Base-by-base conservation (phyloP, 1,284 basidiomycete genomes). In the Gymnopus androsaceus region DNA sequence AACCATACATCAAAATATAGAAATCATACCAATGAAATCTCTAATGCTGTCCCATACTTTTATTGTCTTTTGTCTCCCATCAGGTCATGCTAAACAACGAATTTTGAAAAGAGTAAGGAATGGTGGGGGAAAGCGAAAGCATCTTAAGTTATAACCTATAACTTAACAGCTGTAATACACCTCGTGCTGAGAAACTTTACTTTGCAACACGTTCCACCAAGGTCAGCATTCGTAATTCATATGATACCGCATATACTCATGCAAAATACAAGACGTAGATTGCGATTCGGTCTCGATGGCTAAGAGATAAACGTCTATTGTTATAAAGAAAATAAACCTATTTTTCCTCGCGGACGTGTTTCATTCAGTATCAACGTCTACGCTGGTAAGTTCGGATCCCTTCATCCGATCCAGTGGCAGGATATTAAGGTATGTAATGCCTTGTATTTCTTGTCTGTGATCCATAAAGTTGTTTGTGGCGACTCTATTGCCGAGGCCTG, bases 41-140 rank as follows among this genome's bases (percentile, higher is more conserved):
- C 38, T 12, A 41, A 19, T 23, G 8, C 11, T 17, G 38, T 17
- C 17, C 15, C n/a, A n/a, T n/a, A 21, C 25, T 25, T 51, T 31
- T 52, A 52, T 52, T 52, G 51, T 52, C 40, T 52, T 52, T 52
- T 52, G 37, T 50, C 27, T 50, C 33, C 15, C 36, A 33, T 8
- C 47, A 37, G 33, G 19, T 28, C 47, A 48, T 25, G 17, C 8
- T 23, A 5, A 12, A 27, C 15, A 17, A 2, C 41, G 15, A 15
- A 30, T 31, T 19, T 17, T 19, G 31, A 27, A 46, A n/a, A 44
- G 14, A 12, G 12, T 7, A 11, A 27, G 41, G 14, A 21, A 44
- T 21, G 19, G 14, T 11, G 40, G 40, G 21, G 40, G 31, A 33
- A 33, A 33, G 14, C 31, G 14, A 33, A 33, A 33, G 31, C 14